These are phyloP conservation scores for Amanita rubescens DNA, from an alignment of 768 basidiomycete genomes.

Conservation along the genomic window DNA sequence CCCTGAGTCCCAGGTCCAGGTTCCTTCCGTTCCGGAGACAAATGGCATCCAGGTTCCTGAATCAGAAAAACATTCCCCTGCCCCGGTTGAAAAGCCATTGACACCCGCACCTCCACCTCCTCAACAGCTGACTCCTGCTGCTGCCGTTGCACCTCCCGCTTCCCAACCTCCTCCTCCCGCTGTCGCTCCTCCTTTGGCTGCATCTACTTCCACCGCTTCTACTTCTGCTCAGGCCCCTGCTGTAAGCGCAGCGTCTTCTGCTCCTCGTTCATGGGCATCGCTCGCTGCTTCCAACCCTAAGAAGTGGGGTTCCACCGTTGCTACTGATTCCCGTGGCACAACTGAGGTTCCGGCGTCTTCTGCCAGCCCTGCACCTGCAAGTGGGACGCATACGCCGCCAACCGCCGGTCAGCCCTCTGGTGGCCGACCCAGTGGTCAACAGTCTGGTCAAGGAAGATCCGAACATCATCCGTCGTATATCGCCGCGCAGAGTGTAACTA, in stretches of 20 bases:
- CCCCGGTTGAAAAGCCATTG: conserved; percentile 17
- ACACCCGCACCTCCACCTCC: conserved; percentile 26
- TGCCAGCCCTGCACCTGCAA: conserved; percentile 33
- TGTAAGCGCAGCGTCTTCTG: conserved; percentile 32
- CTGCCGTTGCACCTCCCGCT: conserved; percentile 22
- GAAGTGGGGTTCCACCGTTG: conserved; percentile 82
- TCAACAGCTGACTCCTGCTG: conserved; percentile 22
- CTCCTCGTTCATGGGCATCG: conserved; percentile 86
- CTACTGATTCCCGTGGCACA: conserved; percentile 69
- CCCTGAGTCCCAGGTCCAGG: conserved; percentile 28
- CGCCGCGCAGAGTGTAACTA: conserved; percentile 58
- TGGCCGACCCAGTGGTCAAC: conserved; percentile 22
- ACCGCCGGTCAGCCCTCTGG: conserved; percentile 19
- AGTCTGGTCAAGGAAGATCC: conserved; percentile 25
- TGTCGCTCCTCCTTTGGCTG: conserved; percentile 20
- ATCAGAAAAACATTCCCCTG: conserved; percentile 24
- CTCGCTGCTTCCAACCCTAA: conserved; percentile 77
- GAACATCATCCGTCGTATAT: conserved; percentile 34
- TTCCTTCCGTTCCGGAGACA: conserved; percentile 19
- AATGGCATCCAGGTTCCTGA: conserved; percentile 35
- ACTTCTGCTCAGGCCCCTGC: conserved; percentile 23
- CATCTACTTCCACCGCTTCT: conserved; percentile 22
- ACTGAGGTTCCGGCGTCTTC: conserved; percentile 46
- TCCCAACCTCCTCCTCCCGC: conserved; percentile 21
- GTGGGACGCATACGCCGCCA: conserved; percentile 28